These are phyloP conservation scores for Phoma sp. DNA, from an alignment of 2,329 filamentous ascomycete genomes.

Conservation along the genomic window DNA sequence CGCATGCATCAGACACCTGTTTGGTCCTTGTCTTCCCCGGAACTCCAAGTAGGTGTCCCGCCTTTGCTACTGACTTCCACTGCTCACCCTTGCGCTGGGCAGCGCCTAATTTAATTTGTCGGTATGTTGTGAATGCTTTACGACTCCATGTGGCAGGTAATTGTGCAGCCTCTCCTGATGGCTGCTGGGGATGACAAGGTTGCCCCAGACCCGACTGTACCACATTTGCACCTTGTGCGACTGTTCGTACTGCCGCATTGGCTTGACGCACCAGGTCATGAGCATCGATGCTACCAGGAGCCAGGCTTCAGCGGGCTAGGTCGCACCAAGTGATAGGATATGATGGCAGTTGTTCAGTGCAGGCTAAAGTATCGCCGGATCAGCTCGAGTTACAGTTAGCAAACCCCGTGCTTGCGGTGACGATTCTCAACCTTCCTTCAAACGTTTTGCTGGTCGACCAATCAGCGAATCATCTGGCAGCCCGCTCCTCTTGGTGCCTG, in stretches of 20 bases:
- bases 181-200: neutral
- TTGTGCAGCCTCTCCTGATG: neutral
- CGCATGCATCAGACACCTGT: too few relatives aligned
- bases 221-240: neutral
- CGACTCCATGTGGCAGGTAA: too few relatives aligned
- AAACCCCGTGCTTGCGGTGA: neutral
- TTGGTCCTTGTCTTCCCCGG: too few relatives aligned
- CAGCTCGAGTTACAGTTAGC: neutral
- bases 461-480: conserved; percentile 82
- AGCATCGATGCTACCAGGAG: neutral
- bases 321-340: neutral
- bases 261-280: neutral
- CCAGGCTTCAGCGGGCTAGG: neutral
- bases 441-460: conserved; percentile 60
- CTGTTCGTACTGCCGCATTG: neutral
- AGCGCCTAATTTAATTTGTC: too few relatives aligned
- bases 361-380: conserved; percentile 5
- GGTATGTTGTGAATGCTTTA: too few relatives aligned
- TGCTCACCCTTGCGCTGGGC: too few relatives aligned
- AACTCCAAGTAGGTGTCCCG: too few relatives aligned
- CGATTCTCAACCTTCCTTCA: conserved; percentile 54
- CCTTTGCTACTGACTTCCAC: too few relatives aligned
- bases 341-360: neutral
- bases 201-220: neutral
- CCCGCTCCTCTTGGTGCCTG: conserved; percentile 88